phyloP scores from a whole-genome alignment of 345 rosid genomes.

The Cardamine occulta region DNA sequence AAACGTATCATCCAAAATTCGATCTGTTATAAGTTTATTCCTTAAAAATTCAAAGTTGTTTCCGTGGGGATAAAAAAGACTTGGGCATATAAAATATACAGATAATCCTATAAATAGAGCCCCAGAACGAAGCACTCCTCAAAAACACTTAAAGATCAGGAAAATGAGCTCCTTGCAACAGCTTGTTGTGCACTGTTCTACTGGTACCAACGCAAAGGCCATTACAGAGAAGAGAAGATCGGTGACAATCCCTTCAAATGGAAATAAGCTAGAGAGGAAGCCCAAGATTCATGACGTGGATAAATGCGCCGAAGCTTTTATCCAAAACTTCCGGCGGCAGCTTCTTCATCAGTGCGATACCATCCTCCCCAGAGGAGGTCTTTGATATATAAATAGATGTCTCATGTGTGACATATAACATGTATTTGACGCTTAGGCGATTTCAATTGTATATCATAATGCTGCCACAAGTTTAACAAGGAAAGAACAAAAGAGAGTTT shows the following conservation, averaged over 20 bases:
- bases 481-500: constrained; percentile 14
- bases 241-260: constrained; percentile 1
- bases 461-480: constrained; percentile 5
- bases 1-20: constrained; percentile 25
- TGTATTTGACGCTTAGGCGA: neutral
- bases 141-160: neutral
- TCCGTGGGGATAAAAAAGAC: constrained; percentile 26
- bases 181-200: neutral
- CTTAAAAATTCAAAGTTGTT: constrained; percentile 23
- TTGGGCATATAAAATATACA: neutral
- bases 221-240: constrained; percentile 36
- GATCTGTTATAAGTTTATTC: neutral
- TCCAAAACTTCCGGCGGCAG: constrained; percentile 41
- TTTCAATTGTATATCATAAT: constrained; percentile 16
- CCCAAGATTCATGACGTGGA: constrained; percentile 31
- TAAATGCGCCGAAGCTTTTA: constrained; percentile 42
- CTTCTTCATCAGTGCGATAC: constrained; percentile 39
- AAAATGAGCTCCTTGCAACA: constrained; percentile 37
- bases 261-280: constrained; percentile 21
- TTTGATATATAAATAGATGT: constrained; percentile 9
- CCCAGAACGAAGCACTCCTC: constrained; percentile 8
- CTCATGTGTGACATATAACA: neutral
- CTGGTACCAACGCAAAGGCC: constrained; percentile 28
- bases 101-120: constrained; percentile 30
- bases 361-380: constrained; percentile 23